Conservation (phyloP, 257 asterid species). For the Anisodus tanguticus region DNA sequence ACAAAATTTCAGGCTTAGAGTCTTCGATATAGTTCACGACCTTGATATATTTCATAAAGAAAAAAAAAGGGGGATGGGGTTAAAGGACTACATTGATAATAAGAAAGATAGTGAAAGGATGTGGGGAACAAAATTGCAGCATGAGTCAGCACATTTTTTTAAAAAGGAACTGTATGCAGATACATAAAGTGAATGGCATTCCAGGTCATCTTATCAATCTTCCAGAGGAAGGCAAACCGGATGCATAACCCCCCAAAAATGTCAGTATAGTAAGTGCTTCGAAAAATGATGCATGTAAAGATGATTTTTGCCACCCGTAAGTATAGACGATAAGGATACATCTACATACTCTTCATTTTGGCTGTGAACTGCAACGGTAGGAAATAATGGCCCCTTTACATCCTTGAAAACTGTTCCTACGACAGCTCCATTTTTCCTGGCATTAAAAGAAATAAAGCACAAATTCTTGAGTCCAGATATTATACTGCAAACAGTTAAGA, state of each 20-base stretch:
- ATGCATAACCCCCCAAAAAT: not conserved
- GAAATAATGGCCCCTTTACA: conserved; percentile 78
- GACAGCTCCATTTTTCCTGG: conserved; percentile 87
- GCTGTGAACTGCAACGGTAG: conserved; percentile 97
- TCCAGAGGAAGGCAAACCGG: not conserved
- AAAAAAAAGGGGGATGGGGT: not conserved
- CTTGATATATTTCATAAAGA: conserved; percentile 1
- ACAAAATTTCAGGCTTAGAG: not conserved
- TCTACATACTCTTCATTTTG: conserved; percentile 89
- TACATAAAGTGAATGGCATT: not conserved
- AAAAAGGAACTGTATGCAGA: conserved; percentile 14
- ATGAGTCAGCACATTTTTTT: not conserved
- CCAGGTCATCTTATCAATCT: conserved; percentile 6
- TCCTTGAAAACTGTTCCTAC: conserved; percentile 83
- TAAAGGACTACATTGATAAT: conserved; percentile 1
- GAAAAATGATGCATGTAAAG: not conserved
- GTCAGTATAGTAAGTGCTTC: conserved; percentile 3
- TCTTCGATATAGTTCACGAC: not conserved
- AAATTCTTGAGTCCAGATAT: conserved; percentile 35
- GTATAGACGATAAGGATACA: not conserved
- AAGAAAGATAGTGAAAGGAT: not conserved
- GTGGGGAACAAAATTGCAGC: conserved; percentile 20
- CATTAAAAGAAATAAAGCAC: conserved; percentile 29
- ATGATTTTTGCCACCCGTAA: not conserved
- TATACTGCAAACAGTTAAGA: not conserved